These are phyloP conservation scores for Pilasporangium apinafurcum DNA, from an alignment of 352 stramenopile genomes.

Conservation along the genomic window DNA sequence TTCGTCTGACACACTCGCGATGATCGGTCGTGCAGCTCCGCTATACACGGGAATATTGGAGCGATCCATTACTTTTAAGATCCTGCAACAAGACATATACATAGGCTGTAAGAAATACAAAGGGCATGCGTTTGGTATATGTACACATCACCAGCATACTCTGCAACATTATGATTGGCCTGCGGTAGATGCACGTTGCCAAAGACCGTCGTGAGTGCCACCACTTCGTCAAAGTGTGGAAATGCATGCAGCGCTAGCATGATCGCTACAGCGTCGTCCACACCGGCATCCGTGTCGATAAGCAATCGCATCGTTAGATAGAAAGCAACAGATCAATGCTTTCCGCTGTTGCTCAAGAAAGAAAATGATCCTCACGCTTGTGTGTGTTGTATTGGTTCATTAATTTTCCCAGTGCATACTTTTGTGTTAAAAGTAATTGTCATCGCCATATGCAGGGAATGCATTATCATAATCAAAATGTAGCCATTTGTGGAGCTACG, in stretches of 20 bases:
- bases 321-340: too few relatives aligned
- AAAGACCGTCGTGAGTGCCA: conserved; percentile 76
- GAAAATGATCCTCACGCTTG: too few relatives aligned
- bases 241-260: conserved; percentile 67
- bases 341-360: too few relatives aligned
- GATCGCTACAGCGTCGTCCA: conserved; percentile 74
- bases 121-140: neutral
- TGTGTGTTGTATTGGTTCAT: too few relatives aligned
- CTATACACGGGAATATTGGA: conserved; percentile 53
- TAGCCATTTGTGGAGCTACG: too few relatives aligned
- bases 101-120: neutral
- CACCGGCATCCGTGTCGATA: conserved; percentile 75
- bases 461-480: too few relatives aligned
- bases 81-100: conserved; percentile 18
- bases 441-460: too few relatives aligned
- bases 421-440: too few relatives aligned
- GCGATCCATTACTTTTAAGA: conserved; percentile 47
- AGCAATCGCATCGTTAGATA: conserved; percentile 36
- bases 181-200: conserved; percentile 79
- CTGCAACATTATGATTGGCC: conserved; percentile 74
- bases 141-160: conserved; percentile 29
- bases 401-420: too few relatives aligned
- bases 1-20: conserved; percentile 55
- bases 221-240: conserved; percentile 37
- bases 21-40: conserved; percentile 55